Evolutionary conservation across 495 filamentous ascomycete genomes (phyloP).

Genomic region (Staphylotrichum tortipilum): DNA sequence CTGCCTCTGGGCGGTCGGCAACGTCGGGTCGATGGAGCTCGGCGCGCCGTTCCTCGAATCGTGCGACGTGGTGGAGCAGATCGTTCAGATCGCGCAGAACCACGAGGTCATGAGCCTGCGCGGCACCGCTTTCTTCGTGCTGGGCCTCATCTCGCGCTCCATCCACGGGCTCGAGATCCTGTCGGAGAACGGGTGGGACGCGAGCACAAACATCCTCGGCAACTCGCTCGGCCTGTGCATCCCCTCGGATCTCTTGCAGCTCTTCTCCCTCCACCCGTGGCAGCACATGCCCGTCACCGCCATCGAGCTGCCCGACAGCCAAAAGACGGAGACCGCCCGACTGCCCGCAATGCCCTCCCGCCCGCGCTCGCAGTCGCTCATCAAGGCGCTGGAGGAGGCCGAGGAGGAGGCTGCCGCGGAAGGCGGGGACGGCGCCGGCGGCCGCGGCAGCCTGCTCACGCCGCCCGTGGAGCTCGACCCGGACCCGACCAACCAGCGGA

Average conservation of each 20-base stretch:
- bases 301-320: constrained; percentile 32
- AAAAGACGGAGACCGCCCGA: constrained; percentile 33
- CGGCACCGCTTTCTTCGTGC: constrained; percentile 91
- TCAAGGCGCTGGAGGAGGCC: constrained; percentile 28
- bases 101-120: constrained; percentile 85
- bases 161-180: constrained; percentile 87
- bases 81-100: constrained; percentile 76
- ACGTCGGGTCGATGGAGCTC: constrained; percentile 96
- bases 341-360: constrained; percentile 26
- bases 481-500: constrained; percentile 61
- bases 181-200: constrained; percentile 81
- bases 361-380: constrained; percentile 25
- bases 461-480: constrained; percentile 43
- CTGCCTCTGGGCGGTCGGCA: constrained; percentile 94
- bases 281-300: constrained; percentile 35
- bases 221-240: constrained; percentile 80
- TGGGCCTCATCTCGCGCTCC: constrained; percentile 86
- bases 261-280: constrained; percentile 56
- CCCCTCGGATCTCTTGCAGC: constrained; percentile 62
- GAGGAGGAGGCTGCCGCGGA: constrained; percentile 15
- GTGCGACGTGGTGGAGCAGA: constrained; percentile 72
- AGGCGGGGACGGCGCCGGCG: neutral
- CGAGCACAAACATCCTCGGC: constrained; percentile 74
- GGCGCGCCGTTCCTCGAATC: constrained; percentile 88
- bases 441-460: constrained; percentile 7